Conservation (phyloP, 306 rosid species). For the Adenanthera pavonina region DNA sequence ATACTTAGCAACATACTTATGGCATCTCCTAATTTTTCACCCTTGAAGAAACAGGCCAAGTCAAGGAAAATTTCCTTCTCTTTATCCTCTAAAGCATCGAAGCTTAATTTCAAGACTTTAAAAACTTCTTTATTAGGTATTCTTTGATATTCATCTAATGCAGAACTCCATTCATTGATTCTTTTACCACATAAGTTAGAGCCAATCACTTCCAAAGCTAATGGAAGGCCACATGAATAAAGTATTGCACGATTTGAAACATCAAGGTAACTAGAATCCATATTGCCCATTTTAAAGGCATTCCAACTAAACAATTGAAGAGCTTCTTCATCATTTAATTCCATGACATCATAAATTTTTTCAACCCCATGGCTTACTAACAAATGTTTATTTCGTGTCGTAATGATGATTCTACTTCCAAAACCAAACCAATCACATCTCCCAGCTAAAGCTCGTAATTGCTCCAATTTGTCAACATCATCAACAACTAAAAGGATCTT, state of each 20-base stretch:
- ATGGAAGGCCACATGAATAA: neutral
- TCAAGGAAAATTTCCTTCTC: constrained; percentile 5
- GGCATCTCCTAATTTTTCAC: neutral
- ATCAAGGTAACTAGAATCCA: neutral
- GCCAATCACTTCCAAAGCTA: neutral
- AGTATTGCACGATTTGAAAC: neutral
- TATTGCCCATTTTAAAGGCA: neutral
- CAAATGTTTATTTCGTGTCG: neutral
- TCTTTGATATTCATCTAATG: neutral
- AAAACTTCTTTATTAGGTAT: neutral
- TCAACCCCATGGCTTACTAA: neutral
- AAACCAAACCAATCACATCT: constrained; percentile 18
- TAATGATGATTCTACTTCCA: constrained; percentile 13
- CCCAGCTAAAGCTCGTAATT: neutral
- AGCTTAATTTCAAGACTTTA: neutral
- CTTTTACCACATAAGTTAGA: neutral
- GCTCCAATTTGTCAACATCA: neutral
- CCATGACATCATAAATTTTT: neutral
- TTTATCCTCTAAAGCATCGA: neutral
- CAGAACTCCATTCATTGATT: neutral
- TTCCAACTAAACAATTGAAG: constrained; percentile 24
- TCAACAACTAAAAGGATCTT: constrained; percentile 17
- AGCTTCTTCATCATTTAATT: neutral
- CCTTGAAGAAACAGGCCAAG: constrained; percentile 24
- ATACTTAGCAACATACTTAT: neutral